Evolutionary conservation across 768 basidiomycete genomes (phyloP).

Genomic region (Daedalea quercina): DNA sequence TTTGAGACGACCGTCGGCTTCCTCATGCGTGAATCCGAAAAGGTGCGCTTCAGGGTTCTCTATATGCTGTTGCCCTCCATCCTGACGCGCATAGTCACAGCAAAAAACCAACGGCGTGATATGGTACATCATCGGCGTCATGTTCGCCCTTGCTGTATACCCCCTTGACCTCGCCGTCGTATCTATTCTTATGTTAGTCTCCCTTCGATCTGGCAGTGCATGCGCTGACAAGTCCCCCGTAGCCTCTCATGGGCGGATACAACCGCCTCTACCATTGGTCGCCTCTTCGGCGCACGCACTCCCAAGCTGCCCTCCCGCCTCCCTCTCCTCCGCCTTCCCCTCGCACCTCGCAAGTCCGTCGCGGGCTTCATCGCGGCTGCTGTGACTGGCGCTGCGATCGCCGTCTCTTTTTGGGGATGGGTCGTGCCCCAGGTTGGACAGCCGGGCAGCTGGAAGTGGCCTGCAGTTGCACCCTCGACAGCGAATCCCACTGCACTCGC

Average conservation of each 20-base stretch:
- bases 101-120: constrained; percentile 81
- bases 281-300: constrained; percentile 72
- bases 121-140: constrained; percentile 88
- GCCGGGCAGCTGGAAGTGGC: constrained; percentile 51
- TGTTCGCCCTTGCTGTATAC: constrained; percentile 65
- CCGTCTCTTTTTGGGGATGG: constrained; percentile 65
- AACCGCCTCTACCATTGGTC: constrained; percentile 85
- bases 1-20: constrained; percentile 74
- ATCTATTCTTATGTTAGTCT: constrained; percentile 76
- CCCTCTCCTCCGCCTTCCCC: constrained; percentile 40
- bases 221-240: constrained; percentile 4
- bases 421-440: constrained; percentile 40
- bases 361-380: constrained; percentile 80
- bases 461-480: background rate
- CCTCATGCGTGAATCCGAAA: constrained; percentile 88
- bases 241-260: constrained; percentile 97
- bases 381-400: constrained; percentile 62
- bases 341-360: constrained; percentile 77
- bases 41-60: constrained; percentile 33
- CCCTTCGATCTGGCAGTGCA: constrained; percentile 2
- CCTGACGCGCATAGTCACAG: background rate
- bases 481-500: background rate
- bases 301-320: constrained; percentile 48
- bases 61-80: background rate
- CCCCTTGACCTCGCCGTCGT: constrained; percentile 88